A percentile compares a stretch with the other conserved stretches of the same genome.
Evolutionary conservation across 176 grass and related monocot genomes (phyloP).

Genomic region (Oryza meyeriana): DNA sequence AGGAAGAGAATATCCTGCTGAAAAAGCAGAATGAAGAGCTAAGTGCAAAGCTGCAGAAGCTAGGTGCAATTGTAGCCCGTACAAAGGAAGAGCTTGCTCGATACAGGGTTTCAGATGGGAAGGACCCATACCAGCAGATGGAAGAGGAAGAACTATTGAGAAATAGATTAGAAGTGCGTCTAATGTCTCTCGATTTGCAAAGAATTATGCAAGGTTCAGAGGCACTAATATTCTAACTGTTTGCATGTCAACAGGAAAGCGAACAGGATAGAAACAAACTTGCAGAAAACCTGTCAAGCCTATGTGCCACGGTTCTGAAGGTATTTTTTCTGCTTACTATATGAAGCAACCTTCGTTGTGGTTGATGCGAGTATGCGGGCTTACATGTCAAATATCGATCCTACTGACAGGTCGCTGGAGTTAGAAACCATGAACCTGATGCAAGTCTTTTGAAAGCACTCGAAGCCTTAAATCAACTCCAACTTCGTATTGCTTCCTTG

Average conservation of each 20-base stretch:
- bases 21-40: conserved; percentile 73
- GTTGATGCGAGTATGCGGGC: background rate
- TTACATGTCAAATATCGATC: conserved; percentile 26
- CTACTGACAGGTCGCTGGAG: conserved; percentile 59
- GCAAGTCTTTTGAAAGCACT: conserved; percentile 54
- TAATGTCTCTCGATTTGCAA: conserved; percentile 2
- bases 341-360: conserved; percentile 11
- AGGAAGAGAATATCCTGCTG: conserved; percentile 79
- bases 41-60: conserved; percentile 56
- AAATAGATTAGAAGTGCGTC: conserved; percentile 58
- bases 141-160: conserved; percentile 70
- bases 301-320: conserved; percentile 72
- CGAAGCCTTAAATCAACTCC: conserved; percentile 59
- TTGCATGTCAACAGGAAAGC: conserved; percentile 59
- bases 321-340: conserved; percentile 28
- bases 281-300: conserved; percentile 55
- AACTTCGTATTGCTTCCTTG: conserved; percentile 52
- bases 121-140: conserved; percentile 53
- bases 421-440: conserved; percentile 40
- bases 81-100: conserved; percentile 77
- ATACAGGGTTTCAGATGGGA: conserved; percentile 59
- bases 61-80: conserved; percentile 46
- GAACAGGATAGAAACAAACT: conserved; percentile 64
- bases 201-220: background rate
- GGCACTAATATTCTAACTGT: conserved; percentile 12